These are phyloP conservation scores for Lipomyces yarrowii DNA, from an alignment of 1,139 yeast genomes.

Conservation along the genomic window DNA sequence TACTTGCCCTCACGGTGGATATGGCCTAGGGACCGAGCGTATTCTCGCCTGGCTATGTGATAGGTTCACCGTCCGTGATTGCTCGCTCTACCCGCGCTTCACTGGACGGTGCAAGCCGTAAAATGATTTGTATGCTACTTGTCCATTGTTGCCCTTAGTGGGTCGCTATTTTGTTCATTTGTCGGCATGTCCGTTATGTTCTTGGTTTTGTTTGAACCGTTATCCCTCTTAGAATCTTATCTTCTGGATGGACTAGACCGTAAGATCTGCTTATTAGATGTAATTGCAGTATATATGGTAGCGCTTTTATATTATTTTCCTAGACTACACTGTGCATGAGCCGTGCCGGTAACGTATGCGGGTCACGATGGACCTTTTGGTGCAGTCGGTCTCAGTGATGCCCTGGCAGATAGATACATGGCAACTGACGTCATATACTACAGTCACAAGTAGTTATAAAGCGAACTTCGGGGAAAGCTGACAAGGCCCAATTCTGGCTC, in stretches of 20 bases:
- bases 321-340: too few species aligned
- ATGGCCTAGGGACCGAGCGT: constrained; percentile 98
- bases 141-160: not conserved
- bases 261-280: not conserved
- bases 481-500: too few species aligned
- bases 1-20: constrained; percentile 98
- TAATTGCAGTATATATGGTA: not conserved
- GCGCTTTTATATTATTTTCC: not conserved
- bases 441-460: too few species aligned
- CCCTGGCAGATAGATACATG: too few species aligned
- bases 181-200: not conserved
- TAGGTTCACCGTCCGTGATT: constrained; percentile 96
- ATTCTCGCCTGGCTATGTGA: constrained; percentile 97
- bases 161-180: not conserved
- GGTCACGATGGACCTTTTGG: too few species aligned
- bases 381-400: too few species aligned
- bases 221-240: not conserved
- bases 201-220: not conserved
- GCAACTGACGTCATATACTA: too few species aligned
- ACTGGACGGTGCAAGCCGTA: constrained; percentile 97
- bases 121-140: constrained; percentile 34
- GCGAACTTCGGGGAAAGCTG: too few species aligned
- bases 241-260: constrained; percentile 42
- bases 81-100: constrained; percentile 96
- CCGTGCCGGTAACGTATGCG: too few species aligned